Evolutionary conservation across 306 rosid species (phyloP).

Genomic region (Corylus heterophylla): DNA sequence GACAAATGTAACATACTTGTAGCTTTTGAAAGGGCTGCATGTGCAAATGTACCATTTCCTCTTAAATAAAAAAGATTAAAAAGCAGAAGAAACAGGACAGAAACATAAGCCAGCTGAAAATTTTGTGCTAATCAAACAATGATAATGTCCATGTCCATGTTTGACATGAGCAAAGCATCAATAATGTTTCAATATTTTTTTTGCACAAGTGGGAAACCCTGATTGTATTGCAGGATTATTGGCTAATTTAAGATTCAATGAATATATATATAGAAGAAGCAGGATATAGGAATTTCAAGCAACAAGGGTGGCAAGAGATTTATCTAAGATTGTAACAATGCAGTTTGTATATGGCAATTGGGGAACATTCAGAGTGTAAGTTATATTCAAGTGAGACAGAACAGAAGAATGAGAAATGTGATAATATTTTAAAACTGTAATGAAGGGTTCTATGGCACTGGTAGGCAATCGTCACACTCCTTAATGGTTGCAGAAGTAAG

Average conservation of each 20-base stretch:
- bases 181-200: background rate
- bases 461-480: no score
- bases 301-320: constrained; percentile 2
- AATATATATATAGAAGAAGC: background rate
- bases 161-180: constrained; percentile 14
- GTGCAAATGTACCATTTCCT: constrained; percentile 49
- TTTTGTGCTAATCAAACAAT: constrained; percentile 2
- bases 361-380: background rate
- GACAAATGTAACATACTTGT: constrained; percentile 34
- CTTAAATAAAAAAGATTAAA: constrained; percentile 12
- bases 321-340: background rate
- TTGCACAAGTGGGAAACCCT: background rate
- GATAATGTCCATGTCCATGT: constrained; percentile 23
- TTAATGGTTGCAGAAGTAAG: no score
- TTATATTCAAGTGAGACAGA: background rate
- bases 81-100: constrained; percentile 25
- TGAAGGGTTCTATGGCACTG: no score
- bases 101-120: constrained; percentile 21
- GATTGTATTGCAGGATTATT: background rate
- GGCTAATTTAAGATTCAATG: background rate
- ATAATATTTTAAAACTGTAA: no score
- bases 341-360: background rate
- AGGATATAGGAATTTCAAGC: background rate
- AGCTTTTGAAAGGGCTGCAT: constrained; percentile 54
- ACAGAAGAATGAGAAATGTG: background rate